Conservation (phyloP, 768 basidiomycete species). For the Calocybe indica region DNA sequence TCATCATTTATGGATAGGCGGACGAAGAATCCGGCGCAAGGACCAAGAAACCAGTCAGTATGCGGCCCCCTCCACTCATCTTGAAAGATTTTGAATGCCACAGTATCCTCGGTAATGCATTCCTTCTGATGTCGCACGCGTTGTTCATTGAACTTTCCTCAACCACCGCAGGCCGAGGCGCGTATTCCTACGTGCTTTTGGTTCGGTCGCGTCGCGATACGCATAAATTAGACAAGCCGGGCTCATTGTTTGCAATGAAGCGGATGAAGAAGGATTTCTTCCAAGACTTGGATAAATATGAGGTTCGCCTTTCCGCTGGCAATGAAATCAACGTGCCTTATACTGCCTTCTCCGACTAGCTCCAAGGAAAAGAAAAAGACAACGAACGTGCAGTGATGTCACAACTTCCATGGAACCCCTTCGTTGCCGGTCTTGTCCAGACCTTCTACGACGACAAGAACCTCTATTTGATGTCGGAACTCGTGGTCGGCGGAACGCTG, state of each 20-base stretch:
- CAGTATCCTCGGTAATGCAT: conserved; percentile 28
- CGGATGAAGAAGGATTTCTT: conserved; percentile 28
- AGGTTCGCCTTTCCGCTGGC: too few relatives aligned
- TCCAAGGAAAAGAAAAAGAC: conserved; percentile 19
- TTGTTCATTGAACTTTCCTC: not conserved
- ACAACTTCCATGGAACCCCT: conserved; percentile 47
- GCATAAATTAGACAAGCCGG: conserved; percentile 26
- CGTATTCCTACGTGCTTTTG: conserved; percentile 35
- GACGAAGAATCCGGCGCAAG: too few relatives aligned
- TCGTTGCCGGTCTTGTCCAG: conserved; percentile 40
- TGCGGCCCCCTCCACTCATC: too few relatives aligned
- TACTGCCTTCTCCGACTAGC: too few relatives aligned
- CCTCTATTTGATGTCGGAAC: conserved; percentile 47
- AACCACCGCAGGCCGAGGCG: conserved; percentile 30
- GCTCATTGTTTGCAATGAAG: conserved; percentile 43
- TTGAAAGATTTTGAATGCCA: conserved; percentile 31
- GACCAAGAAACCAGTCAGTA: too few relatives aligned
- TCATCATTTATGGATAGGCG: too few relatives aligned
- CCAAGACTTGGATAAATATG: conserved; percentile 16
- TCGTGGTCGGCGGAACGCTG: conserved; percentile 39
- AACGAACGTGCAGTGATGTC: conserved; percentile 36
- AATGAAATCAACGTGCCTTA: too few relatives aligned
- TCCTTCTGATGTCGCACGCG: not conserved
- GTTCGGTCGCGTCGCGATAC: conserved; percentile 24
- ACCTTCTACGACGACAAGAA: conserved; percentile 40